These are phyloP conservation scores for Neurospora sublineolata DNA, from an alignment of 495 filamentous ascomycete genomes.

Conservation along the genomic window DNA sequence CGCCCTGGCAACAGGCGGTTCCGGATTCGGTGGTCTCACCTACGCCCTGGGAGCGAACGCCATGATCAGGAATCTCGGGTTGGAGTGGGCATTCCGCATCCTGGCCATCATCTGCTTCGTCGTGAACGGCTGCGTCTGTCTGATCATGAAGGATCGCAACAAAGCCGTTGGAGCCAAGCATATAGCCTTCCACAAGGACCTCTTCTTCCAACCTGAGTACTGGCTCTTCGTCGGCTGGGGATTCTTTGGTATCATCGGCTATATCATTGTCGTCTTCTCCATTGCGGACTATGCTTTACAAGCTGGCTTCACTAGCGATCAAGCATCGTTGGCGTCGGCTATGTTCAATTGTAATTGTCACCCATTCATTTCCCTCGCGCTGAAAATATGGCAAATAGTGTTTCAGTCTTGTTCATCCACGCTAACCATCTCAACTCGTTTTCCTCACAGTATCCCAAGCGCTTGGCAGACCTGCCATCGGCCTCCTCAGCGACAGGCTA, in stretches of 20 bases:
- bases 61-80: slow-evolving; percentile 48
- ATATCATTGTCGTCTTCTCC: slow-evolving; percentile 60
- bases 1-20: slow-evolving; percentile 59
- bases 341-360: slow-evolving; percentile 52
- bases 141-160: slow-evolving; percentile 59
- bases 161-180: slow-evolving; percentile 50
- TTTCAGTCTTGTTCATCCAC: neutral
- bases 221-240: slow-evolving; percentile 57
- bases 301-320: slow-evolving; percentile 51
- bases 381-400: slow-evolving; percentile 25
- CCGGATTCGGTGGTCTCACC: slow-evolving; percentile 62
- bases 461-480: slow-evolving; percentile 49
- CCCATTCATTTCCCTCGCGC: neutral
- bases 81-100: slow-evolving; percentile 60
- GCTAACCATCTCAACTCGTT: neutral
- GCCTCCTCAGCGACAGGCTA: slow-evolving; percentile 51
- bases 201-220: slow-evolving; percentile 52
- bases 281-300: slow-evolving; percentile 55
- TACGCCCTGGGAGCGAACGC: slow-evolving; percentile 46
- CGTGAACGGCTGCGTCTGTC: slow-evolving; percentile 44
- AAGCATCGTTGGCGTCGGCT: slow-evolving; percentile 60
- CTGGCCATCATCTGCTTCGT: slow-evolving; percentile 49
- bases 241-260: slow-evolving; percentile 59
- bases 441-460: slow-evolving; percentile 28
- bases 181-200: slow-evolving; percentile 48